phyloP scores from a whole-genome alignment of 2,329 filamentous ascomycete genomes.

The Venturia asperata region DNA sequence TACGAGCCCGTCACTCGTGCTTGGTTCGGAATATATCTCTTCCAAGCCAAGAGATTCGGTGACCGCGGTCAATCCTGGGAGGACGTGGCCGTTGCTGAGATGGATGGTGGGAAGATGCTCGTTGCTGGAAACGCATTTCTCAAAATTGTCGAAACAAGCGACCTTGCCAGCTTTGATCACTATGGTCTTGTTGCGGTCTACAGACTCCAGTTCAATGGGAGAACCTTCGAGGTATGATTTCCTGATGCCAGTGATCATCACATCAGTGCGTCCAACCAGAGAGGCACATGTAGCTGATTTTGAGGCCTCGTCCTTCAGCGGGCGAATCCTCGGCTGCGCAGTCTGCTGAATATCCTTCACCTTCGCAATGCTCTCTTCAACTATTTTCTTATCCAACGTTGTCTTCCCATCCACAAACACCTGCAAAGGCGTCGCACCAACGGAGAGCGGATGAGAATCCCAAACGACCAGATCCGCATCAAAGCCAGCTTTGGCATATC shows the following conservation, averaged over 20 bases:
- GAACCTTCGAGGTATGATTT: slow-evolving; percentile 3
- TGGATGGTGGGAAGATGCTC: slow-evolving; percentile 37
- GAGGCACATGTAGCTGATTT: neutral
- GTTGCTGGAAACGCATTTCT: slow-evolving; percentile 24
- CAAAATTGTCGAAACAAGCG: slow-evolving; percentile 7
- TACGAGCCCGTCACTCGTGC: slow-evolving; percentile 43
- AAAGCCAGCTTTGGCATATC: slow-evolving; percentile 35
- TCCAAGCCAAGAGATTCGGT: slow-evolving; percentile 55
- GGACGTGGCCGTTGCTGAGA: slow-evolving; percentile 55
- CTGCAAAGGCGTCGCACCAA: slow-evolving; percentile 35
- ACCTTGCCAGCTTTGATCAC: slow-evolving; percentile 12
- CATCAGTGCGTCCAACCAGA: neutral
- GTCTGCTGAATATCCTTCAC: slow-evolving; percentile 21
- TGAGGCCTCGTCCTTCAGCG: slow-evolving; percentile 33
- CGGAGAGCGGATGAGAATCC: slow-evolving; percentile 37
- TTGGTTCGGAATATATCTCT: slow-evolving; percentile 52
- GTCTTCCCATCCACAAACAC: slow-evolving; percentile 38
- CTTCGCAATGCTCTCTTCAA: slow-evolving; percentile 18
- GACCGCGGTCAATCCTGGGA: slow-evolving; percentile 53
- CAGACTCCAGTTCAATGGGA: neutral
- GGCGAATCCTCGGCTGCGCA: slow-evolving; percentile 21
- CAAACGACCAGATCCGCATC: slow-evolving; percentile 40
- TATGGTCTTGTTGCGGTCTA: neutral
- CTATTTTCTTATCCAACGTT: slow-evolving; percentile 42
- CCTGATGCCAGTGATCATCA: slow-evolving; percentile 14